These are phyloP conservation scores for Neopestalotiopsis rosae DNA, from an alignment of 2,329 filamentous ascomycete genomes.

Conservation along the genomic window DNA sequence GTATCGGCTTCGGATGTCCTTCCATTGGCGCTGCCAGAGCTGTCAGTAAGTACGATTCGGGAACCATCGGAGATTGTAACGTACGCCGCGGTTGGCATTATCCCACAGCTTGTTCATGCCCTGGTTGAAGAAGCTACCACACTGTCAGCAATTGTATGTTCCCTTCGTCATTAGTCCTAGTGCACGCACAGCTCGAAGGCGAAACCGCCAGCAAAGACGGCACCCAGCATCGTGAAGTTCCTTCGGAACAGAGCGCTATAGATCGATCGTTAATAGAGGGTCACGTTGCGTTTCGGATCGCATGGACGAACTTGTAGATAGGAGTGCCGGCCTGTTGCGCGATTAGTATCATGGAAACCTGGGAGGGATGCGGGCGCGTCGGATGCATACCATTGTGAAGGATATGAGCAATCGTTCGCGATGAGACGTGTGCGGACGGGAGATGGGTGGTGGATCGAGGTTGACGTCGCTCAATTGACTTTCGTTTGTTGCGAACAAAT, in stretches of 20 bases:
- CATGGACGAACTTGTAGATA: constrained; percentile 64
- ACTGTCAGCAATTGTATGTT: constrained; percentile 36
- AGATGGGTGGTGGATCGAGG: constrained; percentile 13
- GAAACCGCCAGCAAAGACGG: constrained; percentile 88
- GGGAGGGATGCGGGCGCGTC: constrained; percentile 13
- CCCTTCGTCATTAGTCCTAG: background rate
- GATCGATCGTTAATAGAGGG: constrained; percentile 28
- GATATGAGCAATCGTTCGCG: constrained; percentile 18
- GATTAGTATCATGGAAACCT: constrained; percentile 33
- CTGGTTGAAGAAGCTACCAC: constrained; percentile 78
- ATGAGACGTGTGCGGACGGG: constrained; percentile 6
- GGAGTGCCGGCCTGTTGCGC: constrained; percentile 45
- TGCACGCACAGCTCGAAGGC: constrained; percentile 86
- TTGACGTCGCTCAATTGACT: constrained; percentile 21
- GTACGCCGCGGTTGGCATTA: constrained; percentile 86
- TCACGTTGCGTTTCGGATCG: constrained; percentile 23
- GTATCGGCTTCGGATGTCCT: constrained; percentile 95
- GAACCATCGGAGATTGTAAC: constrained; percentile 41
- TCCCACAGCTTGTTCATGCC: constrained; percentile 89
- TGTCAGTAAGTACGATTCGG: constrained; percentile 34
- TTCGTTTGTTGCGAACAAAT: constrained; percentile 11
- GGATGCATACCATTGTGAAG: constrained; percentile 63
- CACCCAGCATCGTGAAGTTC: constrained; percentile 86
- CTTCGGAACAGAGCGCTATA: constrained; percentile 80
- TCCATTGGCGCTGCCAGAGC: constrained; percentile 88